These are phyloP conservation scores for Lactarius tabidus DNA, from an alignment of 768 basidiomycete species.

Conservation along the genomic window DNA sequence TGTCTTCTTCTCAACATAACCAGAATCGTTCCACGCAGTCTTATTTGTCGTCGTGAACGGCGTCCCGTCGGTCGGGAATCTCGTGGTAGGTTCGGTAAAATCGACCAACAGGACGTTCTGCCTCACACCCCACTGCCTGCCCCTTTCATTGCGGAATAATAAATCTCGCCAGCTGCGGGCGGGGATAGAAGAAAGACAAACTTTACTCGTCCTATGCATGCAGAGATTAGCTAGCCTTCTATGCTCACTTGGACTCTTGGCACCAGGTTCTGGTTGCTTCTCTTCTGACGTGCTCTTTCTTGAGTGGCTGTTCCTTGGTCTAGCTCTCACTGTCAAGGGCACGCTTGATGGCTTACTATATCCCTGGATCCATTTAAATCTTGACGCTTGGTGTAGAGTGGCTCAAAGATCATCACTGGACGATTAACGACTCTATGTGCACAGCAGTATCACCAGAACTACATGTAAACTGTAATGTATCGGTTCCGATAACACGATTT, in stretches of 20 bases:
- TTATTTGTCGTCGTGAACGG: constrained; percentile 78
- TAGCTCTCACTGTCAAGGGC: neutral
- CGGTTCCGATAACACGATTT: too few species aligned
- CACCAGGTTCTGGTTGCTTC: neutral
- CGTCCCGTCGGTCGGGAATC: constrained; percentile 68
- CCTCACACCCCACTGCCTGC: constrained; percentile 31
- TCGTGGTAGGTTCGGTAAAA: constrained; percentile 65
- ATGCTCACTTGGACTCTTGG: neutral
- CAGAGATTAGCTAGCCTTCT: neutral
- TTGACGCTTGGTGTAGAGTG: neutral
- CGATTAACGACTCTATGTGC: neutral
- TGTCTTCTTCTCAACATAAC: neutral
- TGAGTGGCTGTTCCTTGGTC: neutral
- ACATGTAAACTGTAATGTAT: too few species aligned
- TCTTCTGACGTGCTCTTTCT: constrained; percentile 3
- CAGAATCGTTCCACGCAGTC: constrained; percentile 29
- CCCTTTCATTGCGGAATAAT: neutral
- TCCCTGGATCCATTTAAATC: neutral
- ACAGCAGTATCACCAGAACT: neutral
- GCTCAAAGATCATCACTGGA: neutral
- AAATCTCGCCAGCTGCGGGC: neutral
- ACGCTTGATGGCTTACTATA: neutral
- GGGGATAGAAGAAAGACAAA: neutral
- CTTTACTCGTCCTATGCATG: neutral
- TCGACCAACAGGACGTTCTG: constrained; percentile 51